These are phyloP conservation scores for Wickerhamomyces bovis DNA, from an alignment of 805 yeast species.

Conservation along the genomic window DNA sequence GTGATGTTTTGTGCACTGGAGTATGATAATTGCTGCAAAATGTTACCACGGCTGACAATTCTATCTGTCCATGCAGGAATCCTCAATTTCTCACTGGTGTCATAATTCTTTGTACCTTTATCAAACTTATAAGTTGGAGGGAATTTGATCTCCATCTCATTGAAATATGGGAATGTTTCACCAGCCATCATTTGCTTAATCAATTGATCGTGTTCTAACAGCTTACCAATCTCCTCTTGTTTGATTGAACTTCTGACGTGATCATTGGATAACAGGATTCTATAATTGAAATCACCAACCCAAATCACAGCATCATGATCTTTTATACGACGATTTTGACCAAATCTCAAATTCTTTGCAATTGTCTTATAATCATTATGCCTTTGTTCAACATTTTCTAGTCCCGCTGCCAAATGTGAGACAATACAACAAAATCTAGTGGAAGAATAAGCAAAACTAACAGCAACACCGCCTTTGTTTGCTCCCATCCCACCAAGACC, in stretches of 20 bases:
- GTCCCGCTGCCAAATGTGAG: constrained; percentile 93
- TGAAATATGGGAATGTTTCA: constrained; percentile 73
- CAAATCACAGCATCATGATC: constrained; percentile 84
- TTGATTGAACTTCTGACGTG: constrained; percentile 54
- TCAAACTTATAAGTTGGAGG: constrained; percentile 94
- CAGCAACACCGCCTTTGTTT: constrained; percentile 75
- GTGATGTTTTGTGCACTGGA: constrained; percentile 47
- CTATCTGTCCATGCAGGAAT: constrained; percentile 99
- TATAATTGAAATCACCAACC: constrained; percentile 91
- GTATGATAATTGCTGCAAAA: constrained; percentile 55
- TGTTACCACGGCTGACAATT: constrained; percentile 58
- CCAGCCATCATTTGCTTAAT: constrained; percentile 68
- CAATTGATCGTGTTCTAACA: constrained; percentile 75
- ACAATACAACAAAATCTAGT: constrained; percentile 74
- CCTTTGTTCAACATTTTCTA: constrained; percentile 72
- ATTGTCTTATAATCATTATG: constrained; percentile 83
- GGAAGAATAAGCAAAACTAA: constrained; percentile 58
- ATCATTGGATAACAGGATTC: constrained; percentile 68
- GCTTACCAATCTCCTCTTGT: constrained; percentile 38
- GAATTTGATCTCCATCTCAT: constrained; percentile 74
- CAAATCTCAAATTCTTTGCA: constrained; percentile 59
- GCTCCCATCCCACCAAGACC: constrained; percentile 91
- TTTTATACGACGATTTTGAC: constrained; percentile 48
- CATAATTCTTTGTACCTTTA: constrained; percentile 75
- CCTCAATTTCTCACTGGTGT: constrained; percentile 85